Conservation (phyloP, 495 filamentous ascomycete species). For the Aspergillus sparsus region DNA sequence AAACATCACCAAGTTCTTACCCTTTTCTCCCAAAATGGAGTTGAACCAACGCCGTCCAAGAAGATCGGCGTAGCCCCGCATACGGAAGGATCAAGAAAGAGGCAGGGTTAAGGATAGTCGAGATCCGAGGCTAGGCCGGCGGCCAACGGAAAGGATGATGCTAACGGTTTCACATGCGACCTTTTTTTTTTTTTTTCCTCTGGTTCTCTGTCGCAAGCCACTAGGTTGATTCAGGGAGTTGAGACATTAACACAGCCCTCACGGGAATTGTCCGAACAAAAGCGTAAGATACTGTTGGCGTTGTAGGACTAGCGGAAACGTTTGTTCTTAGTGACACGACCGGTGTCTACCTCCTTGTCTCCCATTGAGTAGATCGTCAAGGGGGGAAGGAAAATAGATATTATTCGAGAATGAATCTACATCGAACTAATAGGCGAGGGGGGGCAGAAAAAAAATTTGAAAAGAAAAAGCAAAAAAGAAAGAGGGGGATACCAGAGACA, state of each 20-base stretch:
- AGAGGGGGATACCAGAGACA: background rate
- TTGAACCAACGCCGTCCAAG: constrained; percentile 12
- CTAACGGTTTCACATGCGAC: constrained; percentile 6
- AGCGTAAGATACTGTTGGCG: background rate
- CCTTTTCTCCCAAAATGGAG: background rate
- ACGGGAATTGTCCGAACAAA: background rate
- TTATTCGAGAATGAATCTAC: too few species aligned
- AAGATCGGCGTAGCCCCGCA: constrained; percentile 18
- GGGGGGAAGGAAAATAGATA: background rate
- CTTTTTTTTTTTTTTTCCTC: background rate
- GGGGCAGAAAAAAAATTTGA: background rate
- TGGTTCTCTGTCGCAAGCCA: background rate
- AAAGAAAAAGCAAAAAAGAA: constrained; percentile 1
- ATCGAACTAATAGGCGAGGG: too few species aligned
- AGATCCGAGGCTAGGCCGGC: constrained; percentile 4
- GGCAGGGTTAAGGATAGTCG: constrained; percentile 8
- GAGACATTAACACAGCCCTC: constrained; percentile 3
- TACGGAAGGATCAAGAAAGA: constrained; percentile 18
- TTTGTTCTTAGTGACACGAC: background rate
- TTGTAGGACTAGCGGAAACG: background rate
- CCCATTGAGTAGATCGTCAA: background rate
- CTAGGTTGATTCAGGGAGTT: background rate
- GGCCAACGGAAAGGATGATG: background rate
- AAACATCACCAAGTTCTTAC: background rate
- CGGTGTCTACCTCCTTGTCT: background rate